Conservation (phyloP, 1,284 basidiomycete species). For the Trametes pubescens region DNA sequence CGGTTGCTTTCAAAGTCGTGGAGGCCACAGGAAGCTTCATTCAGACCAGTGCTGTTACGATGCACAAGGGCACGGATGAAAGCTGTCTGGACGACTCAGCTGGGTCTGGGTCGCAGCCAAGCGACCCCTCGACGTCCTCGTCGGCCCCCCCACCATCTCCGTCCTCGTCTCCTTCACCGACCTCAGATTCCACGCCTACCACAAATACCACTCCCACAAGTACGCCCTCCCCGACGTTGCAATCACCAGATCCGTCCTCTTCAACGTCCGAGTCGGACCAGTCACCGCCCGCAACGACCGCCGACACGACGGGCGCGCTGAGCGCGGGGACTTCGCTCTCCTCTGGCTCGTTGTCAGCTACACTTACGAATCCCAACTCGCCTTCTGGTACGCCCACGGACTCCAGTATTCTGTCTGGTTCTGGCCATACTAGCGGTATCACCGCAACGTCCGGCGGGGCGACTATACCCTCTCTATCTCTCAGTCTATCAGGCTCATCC, state of each 20-base stretch:
- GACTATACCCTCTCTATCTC: neutral
- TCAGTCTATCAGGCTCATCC: neutral
- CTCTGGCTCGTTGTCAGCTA: neutral
- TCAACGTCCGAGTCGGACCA: neutral
- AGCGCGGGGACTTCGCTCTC: no score
- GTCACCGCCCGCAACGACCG: neutral
- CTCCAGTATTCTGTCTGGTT: no score
- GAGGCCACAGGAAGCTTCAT: constrained; percentile 1
- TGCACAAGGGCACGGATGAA: neutral
- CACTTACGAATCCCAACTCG: neutral
- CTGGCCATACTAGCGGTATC: neutral
- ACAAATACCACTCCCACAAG: neutral
- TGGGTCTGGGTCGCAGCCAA: neutral
- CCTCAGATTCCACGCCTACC: neutral
- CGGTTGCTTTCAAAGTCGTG: neutral
- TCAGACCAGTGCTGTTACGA: neutral
- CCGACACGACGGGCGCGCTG: neutral
- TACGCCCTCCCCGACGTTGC: neutral
- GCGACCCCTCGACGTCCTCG: neutral
- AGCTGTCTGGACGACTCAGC: neutral
- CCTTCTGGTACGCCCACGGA: neutral
- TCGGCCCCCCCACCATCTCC: neutral
- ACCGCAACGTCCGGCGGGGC: neutral
- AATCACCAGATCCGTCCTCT: neutral
- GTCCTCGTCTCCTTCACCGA: neutral